Conservation (phyloP, 2,329 filamentous ascomycete genomes). For the Ceratocystis harringtonii region DNA sequence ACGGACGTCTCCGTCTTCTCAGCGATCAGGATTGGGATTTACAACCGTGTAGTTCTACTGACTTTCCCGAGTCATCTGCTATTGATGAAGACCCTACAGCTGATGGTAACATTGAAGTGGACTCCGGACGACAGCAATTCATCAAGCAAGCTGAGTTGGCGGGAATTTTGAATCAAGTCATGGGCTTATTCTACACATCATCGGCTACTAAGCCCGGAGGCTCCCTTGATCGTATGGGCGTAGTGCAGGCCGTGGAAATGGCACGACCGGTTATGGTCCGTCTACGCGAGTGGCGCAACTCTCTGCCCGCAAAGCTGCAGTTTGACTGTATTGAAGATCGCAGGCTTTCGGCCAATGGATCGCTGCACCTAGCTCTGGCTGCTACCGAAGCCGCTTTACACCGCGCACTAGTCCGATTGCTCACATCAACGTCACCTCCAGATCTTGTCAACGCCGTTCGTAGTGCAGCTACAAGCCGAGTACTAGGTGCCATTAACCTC, state of each 20-base stretch:
- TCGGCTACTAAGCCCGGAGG: conserved; percentile 14
- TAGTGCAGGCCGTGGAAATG: conserved; percentile 27
- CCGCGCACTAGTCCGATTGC: conserved; percentile 27
- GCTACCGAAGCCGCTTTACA: conserved; percentile 31
- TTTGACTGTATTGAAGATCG: conserved; percentile 27
- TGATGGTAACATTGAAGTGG: conserved; percentile 26
- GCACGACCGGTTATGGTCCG: conserved; percentile 33
- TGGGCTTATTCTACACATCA: conserved; percentile 21
- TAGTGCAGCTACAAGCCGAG: conserved; percentile 22
- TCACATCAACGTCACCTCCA: conserved; percentile 6
- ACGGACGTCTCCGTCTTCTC: conserved; percentile 38
- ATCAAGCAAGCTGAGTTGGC: conserved; percentile 31
- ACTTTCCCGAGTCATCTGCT: conserved; percentile 21
- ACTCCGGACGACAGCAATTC: conserved; percentile 29
- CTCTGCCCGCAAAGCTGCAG: conserved; percentile 29
- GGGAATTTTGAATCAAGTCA: conserved; percentile 30
- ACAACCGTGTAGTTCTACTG: conserved; percentile 19
- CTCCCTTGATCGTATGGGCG: conserved; percentile 11
- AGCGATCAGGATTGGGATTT: conserved; percentile 37
- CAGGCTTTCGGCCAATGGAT: conserved; percentile 28
- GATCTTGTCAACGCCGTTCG: conserved; percentile 16
- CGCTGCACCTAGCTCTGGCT: conserved; percentile 30
- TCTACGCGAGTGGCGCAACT: conserved; percentile 32
- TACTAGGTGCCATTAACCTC: conserved; percentile 25
- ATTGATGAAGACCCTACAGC: conserved; percentile 20